Evolutionary conservation across 768 basidiomycete species (phyloP), one percentile per base, ranked within the genome.

Genomic region (Boletales sp.): DNA sequence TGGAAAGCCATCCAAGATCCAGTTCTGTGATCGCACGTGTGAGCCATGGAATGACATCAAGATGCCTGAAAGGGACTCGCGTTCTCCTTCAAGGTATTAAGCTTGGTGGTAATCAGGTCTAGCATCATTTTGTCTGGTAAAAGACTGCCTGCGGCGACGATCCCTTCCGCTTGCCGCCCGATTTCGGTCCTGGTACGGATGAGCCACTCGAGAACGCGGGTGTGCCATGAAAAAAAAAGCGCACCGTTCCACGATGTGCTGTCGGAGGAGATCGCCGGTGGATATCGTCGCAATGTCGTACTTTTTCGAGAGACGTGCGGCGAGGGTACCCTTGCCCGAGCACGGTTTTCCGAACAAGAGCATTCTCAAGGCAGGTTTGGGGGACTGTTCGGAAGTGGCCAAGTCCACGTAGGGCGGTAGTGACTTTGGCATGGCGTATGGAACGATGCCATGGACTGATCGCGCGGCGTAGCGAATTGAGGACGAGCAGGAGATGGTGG

Each of bases 1-100:
- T 46, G 93, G 93, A 62, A 94, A 94, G 29, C 93, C 93, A 52
- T 94, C 93, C 43, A 94, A 68, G 52, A 94, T 84, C 92, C 92
- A 94, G 62, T 87, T 85, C 87, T 92, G 40, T 37, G 30, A 13
- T 48, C 27, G 35, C 37, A 52, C 55, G 50, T 39, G 46, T 43
- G 53, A 53, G 43, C 37, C n/a, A 37, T n/a, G 11, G 19, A 21
- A 21, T 18, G 36, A 41, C n/a, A 37, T 30, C 7, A 44, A 36
- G 30, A 18, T 9, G 27, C 45, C 14, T 11, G 54, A 69, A 30
- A 43, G 44, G 36, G 1, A 47, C 75, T 32, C 51, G 80, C 89
- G 70, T 81, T 82, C 64, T 83, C 79, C 47, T 75, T 75, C 38
- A 89, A 70, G 39, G 68, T 61, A 61, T 86, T 81, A 36, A 94